Evolutionary conservation across 2,329 filamentous ascomycete genomes (phyloP).

Genomic region (Paecilomyces fulvus): DNA sequence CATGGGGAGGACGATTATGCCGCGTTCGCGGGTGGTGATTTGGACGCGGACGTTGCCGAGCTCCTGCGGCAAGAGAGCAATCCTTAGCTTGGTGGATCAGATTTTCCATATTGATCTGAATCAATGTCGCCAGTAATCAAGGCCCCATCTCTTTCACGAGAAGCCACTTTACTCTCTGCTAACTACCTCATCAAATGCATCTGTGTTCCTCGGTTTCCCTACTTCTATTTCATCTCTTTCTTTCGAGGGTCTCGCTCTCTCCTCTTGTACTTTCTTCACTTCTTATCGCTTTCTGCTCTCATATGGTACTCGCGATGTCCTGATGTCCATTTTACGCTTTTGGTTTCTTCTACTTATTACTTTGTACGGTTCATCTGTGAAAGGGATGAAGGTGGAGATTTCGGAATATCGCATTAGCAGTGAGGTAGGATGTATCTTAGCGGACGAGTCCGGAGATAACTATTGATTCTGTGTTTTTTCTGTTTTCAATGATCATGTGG

Average conservation of each 20-base stretch:
- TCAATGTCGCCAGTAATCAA: not conserved
- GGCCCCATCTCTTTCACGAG: not conserved
- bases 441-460: not conserved
- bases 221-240: too few species aligned
- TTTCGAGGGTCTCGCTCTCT: too few species aligned
- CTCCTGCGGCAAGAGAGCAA: slow-evolving; percentile 43
- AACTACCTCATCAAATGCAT: not conserved
- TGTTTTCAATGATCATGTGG: too few species aligned
- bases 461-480: not conserved
- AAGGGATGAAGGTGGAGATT: not conserved
- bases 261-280: too few species aligned
- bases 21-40: slow-evolving; percentile 44
- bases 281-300: too few species aligned
- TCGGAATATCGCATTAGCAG: not conserved
- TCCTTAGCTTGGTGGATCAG: slow-evolving; percentile 5
- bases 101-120: not conserved
- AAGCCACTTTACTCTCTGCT: not conserved
- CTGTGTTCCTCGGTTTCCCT: too few species aligned
- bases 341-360: not conserved
- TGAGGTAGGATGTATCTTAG: not conserved
- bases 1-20: slow-evolving; percentile 36
- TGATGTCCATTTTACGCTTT: not conserved
- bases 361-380: not conserved
- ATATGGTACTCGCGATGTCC: too few species aligned
- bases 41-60: slow-evolving; percentile 55